Evolutionary conservation across 306 rosid species (phyloP), one percentile per base, ranked within the genome.

Genomic region (Cicer pinnatifidum): DNA sequence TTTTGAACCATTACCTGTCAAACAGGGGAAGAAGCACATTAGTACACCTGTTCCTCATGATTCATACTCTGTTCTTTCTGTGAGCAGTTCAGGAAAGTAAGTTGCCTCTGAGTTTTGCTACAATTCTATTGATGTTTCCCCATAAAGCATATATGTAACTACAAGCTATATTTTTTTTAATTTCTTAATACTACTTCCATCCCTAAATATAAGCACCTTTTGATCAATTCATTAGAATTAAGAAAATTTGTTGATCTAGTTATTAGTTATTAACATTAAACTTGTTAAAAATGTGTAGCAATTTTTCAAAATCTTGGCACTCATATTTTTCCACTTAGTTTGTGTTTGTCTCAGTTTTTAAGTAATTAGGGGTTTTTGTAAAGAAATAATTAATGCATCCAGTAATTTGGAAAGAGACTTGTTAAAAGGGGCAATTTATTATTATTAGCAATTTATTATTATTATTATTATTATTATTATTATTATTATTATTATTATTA

Each of bases 81-180:
- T 91, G 53, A 95, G 99, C 94, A 88, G 93, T 85, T 95, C 99
- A 3, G 99, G 97, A 83, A 95, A 95, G 99, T 95, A 88, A 88
- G 99, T 88, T 81, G 70, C 83, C 23, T 48, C 72, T 67, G 64
- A 68, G 39, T 54, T 73, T 78, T 81, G 16, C 72, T 56, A 46
- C 65, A 53, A 65, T 53, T 60, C 23, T 67, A 17, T 23, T 67
- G 12, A 1, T 16, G 44, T 60, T 7, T 6, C 40, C 13, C 38
- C 12, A 9, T 17, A 48, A 38, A 53, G 17, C 7, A 19, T 52
- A 38, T 74, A 43, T 65, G 50, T 58, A 39, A 71, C 59, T 71
- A 39, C 9, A 40, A 60, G 15, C 58, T 19, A 58, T 17, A 17
- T 17, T 23, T 2, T 5, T 37, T 76, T 69, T 71, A 57, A 37